Evolutionary conservation across 768 basidiomycete genomes (phyloP).

Genomic region (Auricularia sp.): DNA sequence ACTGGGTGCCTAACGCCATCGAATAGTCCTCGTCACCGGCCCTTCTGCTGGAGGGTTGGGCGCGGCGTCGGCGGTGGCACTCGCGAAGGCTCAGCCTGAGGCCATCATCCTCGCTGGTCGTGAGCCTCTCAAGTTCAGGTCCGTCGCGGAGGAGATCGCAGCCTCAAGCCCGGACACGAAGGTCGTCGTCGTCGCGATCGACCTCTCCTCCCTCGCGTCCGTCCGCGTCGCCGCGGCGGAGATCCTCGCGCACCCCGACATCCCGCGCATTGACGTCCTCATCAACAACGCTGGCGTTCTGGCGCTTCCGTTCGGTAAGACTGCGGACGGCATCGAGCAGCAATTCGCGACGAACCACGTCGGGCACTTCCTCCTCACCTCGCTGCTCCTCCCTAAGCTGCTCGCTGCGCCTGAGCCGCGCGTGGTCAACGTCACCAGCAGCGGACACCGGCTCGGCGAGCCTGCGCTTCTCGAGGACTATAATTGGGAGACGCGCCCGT

Average conservation of each 20-base stretch:
- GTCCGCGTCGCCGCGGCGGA: slow-evolving; percentile 5
- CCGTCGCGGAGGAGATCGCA: background rate
- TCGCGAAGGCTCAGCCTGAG: background rate
- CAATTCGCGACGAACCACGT: slow-evolving; percentile 11
- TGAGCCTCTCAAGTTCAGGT: background rate
- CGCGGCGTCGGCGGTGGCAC: background rate
- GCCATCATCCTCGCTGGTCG: background rate
- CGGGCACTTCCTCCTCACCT: slow-evolving; percentile 8
- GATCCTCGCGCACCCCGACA: background rate
- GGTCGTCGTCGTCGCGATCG: slow-evolving; percentile 1
- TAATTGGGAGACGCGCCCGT: background rate
- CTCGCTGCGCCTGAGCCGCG: background rate
- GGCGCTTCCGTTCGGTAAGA: background rate
- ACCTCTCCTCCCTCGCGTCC: slow-evolving; percentile 1
- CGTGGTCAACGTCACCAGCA: slow-evolving; percentile 1
- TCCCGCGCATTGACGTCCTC: slow-evolving; percentile 7
- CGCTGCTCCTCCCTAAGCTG: slow-evolving; percentile 6
- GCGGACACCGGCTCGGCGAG: background rate
- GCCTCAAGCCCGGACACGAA: background rate
- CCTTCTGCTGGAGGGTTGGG: background rate
- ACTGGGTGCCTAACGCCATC: background rate
- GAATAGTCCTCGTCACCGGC: background rate
- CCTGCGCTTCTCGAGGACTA: background rate
- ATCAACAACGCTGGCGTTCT: slow-evolving; percentile 5
- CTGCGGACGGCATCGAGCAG: slow-evolving; percentile 4